A percentile compares a stretch with the other conserved stretches of the same genome.
These are phyloP conservation scores for Nemophila menziesii DNA, from an alignment of 257 asterid genomes.

Conservation along the genomic window DNA sequence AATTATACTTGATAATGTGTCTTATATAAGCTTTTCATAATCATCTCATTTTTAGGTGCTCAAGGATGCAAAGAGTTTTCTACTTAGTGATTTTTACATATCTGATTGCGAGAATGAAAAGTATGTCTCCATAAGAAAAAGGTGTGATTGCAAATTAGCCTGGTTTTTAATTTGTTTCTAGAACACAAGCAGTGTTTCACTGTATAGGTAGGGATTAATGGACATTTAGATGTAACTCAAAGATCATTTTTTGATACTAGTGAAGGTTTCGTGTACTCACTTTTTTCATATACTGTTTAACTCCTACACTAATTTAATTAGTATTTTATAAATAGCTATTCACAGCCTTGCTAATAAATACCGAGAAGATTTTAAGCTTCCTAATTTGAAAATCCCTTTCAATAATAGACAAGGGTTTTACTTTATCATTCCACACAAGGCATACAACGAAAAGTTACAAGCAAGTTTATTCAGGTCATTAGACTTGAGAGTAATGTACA, in stretches of 20 bases:
- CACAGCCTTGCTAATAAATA: constrained; percentile 86
- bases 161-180: constrained; percentile 86
- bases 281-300: constrained; percentile 7
- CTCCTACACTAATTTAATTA: constrained; percentile 19
- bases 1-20: constrained; percentile 2
- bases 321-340: constrained; percentile 52
- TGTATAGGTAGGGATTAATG: constrained; percentile 91
- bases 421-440: constrained; percentile 92
- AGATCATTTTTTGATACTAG: constrained; percentile 94
- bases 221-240: constrained; percentile 82
- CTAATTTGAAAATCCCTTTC: constrained; percentile 81
- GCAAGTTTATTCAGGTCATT: constrained; percentile 85
- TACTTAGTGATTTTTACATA: constrained; percentile 70
- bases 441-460: constrained; percentile 68
- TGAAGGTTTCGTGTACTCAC: constrained; percentile 56
- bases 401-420: constrained; percentile 92
- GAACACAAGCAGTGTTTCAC: constrained; percentile 98
- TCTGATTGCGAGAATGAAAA: constrained; percentile 81
- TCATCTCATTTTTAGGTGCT: constrained; percentile 50
- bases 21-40: constrained; percentile 3
- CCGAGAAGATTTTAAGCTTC: constrained; percentile 67
- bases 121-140: constrained; percentile 58
- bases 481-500: constrained; percentile 91
- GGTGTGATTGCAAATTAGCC: constrained; percentile 35
- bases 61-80: constrained; percentile 84